phyloP scores from a whole-genome alignment of 768 basidiomycete species.

The Leccinum pellstonianum region DNA sequence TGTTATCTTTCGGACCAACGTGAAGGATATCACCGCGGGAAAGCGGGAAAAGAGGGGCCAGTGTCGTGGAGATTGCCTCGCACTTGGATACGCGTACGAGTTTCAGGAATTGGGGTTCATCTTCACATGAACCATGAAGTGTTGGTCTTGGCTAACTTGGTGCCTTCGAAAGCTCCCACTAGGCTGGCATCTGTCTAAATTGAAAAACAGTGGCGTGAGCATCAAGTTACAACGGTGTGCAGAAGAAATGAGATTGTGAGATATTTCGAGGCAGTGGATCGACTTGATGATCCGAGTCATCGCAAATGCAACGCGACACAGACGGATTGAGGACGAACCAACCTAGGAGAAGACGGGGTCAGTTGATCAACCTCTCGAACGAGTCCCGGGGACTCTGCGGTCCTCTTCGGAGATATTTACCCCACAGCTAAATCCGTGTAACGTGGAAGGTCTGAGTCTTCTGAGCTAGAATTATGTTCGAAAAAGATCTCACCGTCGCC shows the following conservation, averaged over 20 bases:
- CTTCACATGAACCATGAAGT: slow-evolving; percentile 8
- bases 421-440: slow-evolving; percentile 5
- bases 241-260: too few species aligned
- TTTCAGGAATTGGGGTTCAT: background rate
- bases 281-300: background rate
- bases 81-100: background rate
- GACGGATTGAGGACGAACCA: background rate
- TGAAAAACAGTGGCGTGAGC: background rate
- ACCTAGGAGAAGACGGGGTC: background rate
- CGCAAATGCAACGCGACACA: background rate
- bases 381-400: background rate
- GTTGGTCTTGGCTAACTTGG: background rate
- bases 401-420: background rate
- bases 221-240: background rate
- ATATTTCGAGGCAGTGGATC: background rate
- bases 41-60: background rate
- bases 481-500: background rate
- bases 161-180: background rate
- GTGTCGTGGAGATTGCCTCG: background rate
- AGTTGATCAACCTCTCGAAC: background rate
- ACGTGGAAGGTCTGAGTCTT: background rate
- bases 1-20: slow-evolving; percentile 3
- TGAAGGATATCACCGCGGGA: background rate
- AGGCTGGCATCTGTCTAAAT: background rate
- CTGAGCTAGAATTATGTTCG: background rate